A percentile compares a stretch with the other conserved stretches of the same genome.
Evolutionary conservation across 1,139 yeast genomes (phyloP).

Genomic region (Tardiomyces digboiensis): DNA sequence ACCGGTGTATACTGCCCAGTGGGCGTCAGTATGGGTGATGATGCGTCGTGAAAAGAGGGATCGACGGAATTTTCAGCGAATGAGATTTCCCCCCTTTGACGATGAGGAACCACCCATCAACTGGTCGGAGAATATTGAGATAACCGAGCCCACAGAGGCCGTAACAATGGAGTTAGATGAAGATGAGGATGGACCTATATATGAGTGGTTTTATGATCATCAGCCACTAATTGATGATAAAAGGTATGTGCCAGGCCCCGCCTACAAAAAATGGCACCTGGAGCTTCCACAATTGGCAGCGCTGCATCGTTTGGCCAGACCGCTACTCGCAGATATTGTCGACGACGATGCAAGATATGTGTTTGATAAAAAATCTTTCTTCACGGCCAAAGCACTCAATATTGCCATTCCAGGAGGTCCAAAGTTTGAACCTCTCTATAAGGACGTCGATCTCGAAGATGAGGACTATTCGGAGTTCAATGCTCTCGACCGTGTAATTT

Average conservation of each 20-base stretch:
- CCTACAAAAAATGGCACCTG: slow-evolving; percentile 67
- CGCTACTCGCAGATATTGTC: slow-evolving; percentile 48
- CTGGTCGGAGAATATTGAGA: slow-evolving; percentile 72
- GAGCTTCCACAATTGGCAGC: slow-evolving; percentile 54
- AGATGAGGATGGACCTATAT: slow-evolving; percentile 46
- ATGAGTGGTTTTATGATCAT: slow-evolving; percentile 76
- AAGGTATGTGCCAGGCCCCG: slow-evolving; percentile 56
- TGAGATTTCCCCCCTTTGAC: slow-evolving; percentile 94
- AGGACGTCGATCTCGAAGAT: slow-evolving; percentile 44
- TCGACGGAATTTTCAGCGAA: slow-evolving; percentile 78
- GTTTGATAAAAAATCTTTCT: slow-evolving; percentile 68
- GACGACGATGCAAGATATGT: slow-evolving; percentile 55
- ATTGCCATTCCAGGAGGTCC: slow-evolving; percentile 94
- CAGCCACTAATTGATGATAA: slow-evolving; percentile 58
- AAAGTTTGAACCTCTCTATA: slow-evolving; percentile 81
- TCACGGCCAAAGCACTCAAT: slow-evolving; percentile 86
- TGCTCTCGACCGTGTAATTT: slow-evolving; percentile 76
- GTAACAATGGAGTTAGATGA: slow-evolving; percentile 56
- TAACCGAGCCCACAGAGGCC: slow-evolving; percentile 60
- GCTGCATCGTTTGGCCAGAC: slow-evolving; percentile 56
- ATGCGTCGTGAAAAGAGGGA: slow-evolving; percentile 95
- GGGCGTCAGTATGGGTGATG: slow-evolving; percentile 90
- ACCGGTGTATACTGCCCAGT: slow-evolving; percentile 87
- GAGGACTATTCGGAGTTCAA: slow-evolving; percentile 89
- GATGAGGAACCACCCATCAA: slow-evolving; percentile 94